phyloP scores from a whole-genome alignment of 768 basidiomycete genomes.

The Lepiota brunneoincarnata region DNA sequence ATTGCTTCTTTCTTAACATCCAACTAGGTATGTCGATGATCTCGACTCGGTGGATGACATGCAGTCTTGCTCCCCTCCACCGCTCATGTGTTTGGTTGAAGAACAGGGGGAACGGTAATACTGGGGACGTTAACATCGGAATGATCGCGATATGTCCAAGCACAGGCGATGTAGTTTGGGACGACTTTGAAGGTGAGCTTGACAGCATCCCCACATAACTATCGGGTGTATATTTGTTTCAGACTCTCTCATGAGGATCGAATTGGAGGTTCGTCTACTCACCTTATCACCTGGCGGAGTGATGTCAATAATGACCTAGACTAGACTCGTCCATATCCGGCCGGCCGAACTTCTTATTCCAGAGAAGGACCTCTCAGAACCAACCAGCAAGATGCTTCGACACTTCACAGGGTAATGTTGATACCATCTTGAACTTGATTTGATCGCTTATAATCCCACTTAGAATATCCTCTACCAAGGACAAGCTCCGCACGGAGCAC shows the following conservation, averaged over 20 bases:
- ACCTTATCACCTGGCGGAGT: not conserved
- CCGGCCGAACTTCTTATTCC: conserved; percentile 82
- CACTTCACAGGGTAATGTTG: conserved; percentile 61
- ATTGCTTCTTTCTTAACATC: not conserved
- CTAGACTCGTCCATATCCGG: conserved; percentile 79
- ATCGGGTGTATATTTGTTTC: conserved; percentile 1
- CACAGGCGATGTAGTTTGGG: conserved; percentile 93
- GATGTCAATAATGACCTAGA: conserved; percentile 41
- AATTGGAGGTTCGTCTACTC: conserved; percentile 66
- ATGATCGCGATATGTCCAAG: conserved; percentile 80
- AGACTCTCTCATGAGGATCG: conserved; percentile 84
- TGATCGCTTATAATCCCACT: conserved; percentile 8
- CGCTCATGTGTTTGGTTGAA: conserved; percentile 72
- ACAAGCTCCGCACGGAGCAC: conserved; percentile 61
- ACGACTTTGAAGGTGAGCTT: conserved; percentile 74
- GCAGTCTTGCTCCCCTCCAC: conserved; percentile 56
- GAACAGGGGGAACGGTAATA: conserved; percentile 35
- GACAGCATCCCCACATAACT: not conserved
- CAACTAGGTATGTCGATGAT: conserved; percentile 75
- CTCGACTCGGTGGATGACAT: conserved; percentile 65
- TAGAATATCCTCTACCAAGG: conserved; percentile 36
- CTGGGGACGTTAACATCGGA: conserved; percentile 50
- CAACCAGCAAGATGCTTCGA: conserved; percentile 72
- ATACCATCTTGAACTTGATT: not conserved
- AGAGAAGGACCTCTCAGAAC: conserved; percentile 51